phyloP scores from a whole-genome alignment of 768 basidiomycete genomes.

The Mycena alexandri region DNA sequence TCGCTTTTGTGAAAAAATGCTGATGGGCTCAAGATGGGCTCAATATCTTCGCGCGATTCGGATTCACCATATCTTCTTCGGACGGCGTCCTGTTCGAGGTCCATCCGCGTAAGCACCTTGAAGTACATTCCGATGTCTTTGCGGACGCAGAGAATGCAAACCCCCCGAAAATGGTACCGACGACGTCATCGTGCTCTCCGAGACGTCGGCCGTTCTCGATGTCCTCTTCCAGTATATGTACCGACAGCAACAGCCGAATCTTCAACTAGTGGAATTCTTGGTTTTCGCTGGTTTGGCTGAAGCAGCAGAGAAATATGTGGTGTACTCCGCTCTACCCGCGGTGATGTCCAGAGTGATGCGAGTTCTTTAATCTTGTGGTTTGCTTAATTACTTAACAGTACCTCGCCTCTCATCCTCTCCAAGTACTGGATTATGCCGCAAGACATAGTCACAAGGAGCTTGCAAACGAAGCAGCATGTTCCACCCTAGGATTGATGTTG shows the following conservation, averaged over 20 bases:
- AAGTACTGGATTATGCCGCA: conserved; percentile 3
- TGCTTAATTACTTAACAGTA: background rate
- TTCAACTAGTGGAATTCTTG: conserved; percentile 28
- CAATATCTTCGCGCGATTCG: conserved; percentile 14
- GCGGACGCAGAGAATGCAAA: conserved; percentile 9
- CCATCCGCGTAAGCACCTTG: conserved; percentile 32
- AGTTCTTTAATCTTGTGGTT: background rate
- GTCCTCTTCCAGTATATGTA: conserved; percentile 41
- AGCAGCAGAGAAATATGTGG: conserved; percentile 5
- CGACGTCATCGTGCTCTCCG: conserved; percentile 13
- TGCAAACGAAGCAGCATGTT: conserved; percentile 1
- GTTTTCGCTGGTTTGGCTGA: conserved; percentile 15
- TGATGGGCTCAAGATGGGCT: no score
- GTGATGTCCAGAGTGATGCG: background rate
- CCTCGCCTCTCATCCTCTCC: background rate
- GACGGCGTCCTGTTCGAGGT: conserved; percentile 29
- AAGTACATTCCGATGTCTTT: conserved; percentile 31
- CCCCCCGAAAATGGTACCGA: background rate
- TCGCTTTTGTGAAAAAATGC: no score
- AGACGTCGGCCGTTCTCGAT: conserved; percentile 37
- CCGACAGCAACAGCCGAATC: conserved; percentile 37
- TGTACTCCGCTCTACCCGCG: background rate
- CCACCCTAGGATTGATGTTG: background rate
- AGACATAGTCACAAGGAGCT: background rate
- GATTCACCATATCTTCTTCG: conserved; percentile 29